Base-by-base conservation (phyloP, 306 rosid genomes). In the Quercus robur region DNA sequence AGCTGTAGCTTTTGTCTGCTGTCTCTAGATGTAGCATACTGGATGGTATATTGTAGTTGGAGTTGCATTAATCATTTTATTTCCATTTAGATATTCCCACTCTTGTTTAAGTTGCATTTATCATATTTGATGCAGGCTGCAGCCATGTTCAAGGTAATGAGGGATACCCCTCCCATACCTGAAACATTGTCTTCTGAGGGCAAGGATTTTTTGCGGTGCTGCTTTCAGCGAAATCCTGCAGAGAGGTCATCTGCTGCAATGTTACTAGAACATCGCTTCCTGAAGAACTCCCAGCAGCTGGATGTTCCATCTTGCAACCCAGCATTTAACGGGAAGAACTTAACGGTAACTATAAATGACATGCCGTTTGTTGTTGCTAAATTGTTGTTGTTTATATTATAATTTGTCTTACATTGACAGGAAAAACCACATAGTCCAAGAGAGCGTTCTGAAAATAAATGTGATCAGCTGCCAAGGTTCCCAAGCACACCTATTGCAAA, bases 141-240 rank as follows among this genome's bases (percentile, higher is more conserved):
- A 64, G 98, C 99, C 49, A 83, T 96, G 99, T 93, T 96, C 85
- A 96, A 96, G 92, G 97, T 93, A 69, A 84, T 91, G 90, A 91
- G 31, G 81, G 99, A 96, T 75, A 81, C 86, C 6, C 99, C 98
- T 73, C 83, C 97, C 52, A 87, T 93, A 75, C 99, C 99, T 17
- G 97, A 93, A 77, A 76, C 92, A 30, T 88, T 96, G 79, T 96
- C 99, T 44, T 11, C 74, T 5, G 99, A 88, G 75, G 97, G 94
- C 17, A 96, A 88, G 83, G 97, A 96, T 75, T 96, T 96, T 85
- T 83, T 93, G 72, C 87, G 87, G 77, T 90, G 90, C 63, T 96
- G 98, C 91, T 96, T 96, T 75, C 88, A 21, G 79, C 89, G 99
- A 90, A 96, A 96, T 80, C 98, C 99, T 78, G 99, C 97, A 3